Evolutionary conservation across 2,329 filamentous ascomycete species (phyloP).

Genomic region (Cercospora sp.): DNA sequence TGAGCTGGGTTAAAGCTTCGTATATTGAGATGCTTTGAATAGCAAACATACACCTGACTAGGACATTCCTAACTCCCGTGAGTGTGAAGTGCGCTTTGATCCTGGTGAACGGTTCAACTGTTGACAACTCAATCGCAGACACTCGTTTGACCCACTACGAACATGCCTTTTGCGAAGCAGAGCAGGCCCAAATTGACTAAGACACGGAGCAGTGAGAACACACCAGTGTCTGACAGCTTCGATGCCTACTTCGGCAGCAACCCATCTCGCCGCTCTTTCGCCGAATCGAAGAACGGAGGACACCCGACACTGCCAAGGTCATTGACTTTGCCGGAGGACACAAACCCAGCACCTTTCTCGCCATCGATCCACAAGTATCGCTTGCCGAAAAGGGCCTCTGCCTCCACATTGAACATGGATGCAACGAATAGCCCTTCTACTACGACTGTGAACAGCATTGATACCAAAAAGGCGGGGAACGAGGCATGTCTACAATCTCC

Average conservation of each 20-base stretch:
- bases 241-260: conserved; percentile 5
- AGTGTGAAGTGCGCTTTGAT: not conserved
- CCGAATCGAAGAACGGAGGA: conserved; percentile 9
- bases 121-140: not conserved
- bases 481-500: conserved; percentile 10
- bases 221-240: conserved; percentile 1
- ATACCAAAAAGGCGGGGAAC: conserved; percentile 13
- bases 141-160: conserved; percentile 4
- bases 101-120: not conserved
- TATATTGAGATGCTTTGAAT: not conserved
- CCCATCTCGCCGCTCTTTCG: conserved; percentile 11
- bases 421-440: conserved; percentile 13
- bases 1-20: not conserved
- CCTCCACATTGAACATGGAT: conserved; percentile 16
- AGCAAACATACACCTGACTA: not conserved
- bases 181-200: conserved; percentile 18
- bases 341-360: conserved; percentile 10
- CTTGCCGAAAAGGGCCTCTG: conserved; percentile 15
- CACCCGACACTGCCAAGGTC: conserved; percentile 15
- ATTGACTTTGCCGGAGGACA: conserved; percentile 15
- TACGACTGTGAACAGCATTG: conserved; percentile 20
- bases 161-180: conserved; percentile 13
- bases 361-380: conserved; percentile 9
- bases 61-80: not conserved
- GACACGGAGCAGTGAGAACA: conserved; percentile 12